A percentile compares a stretch with the other conserved stretches of the same genome.
Evolutionary conservation across 2,329 filamentous ascomycete genomes (phyloP).

Genomic region (Didymella segeticola): DNA sequence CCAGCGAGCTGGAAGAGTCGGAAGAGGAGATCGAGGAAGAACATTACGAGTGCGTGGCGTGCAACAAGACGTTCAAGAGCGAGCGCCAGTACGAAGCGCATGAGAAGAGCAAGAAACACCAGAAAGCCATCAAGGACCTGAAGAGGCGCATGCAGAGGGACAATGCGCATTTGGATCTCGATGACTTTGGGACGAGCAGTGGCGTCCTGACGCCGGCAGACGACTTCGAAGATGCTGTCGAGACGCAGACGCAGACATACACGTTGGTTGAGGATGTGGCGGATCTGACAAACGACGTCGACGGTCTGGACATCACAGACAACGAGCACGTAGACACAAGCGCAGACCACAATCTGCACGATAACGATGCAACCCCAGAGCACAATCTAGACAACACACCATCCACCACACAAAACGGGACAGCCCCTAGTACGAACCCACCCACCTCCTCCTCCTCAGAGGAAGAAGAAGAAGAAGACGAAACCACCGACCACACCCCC

Average conservation of each 20-base stretch:
- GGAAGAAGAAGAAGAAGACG: slow-evolving; percentile 41
- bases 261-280: slow-evolving; percentile 28
- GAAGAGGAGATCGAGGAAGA: slow-evolving; percentile 56
- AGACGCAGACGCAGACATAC: slow-evolving; percentile 29
- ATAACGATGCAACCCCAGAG: background rate
- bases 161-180: slow-evolving; percentile 65
- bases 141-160: slow-evolving; percentile 84
- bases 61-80: slow-evolving; percentile 78
- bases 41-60: slow-evolving; percentile 68
- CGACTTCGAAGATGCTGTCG: slow-evolving; percentile 6
- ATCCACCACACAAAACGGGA: slow-evolving; percentile 32
- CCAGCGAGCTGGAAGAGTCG: slow-evolving; percentile 62
- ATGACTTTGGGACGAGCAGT: slow-evolving; percentile 44
- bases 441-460: background rate
- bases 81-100: slow-evolving; percentile 91
- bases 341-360: too few species aligned
- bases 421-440: slow-evolving; percentile 24
- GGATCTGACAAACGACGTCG: slow-evolving; percentile 23
- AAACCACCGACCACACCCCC: slow-evolving; percentile 20
- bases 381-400: background rate
- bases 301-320: slow-evolving; percentile 23
- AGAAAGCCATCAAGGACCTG: slow-evolving; percentile 82
- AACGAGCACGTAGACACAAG: background rate
- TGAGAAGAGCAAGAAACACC: slow-evolving; percentile 95
- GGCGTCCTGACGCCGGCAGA: slow-evolving; percentile 45